A percentile compares a stretch with the other conserved stretches of the same genome.
Evolutionary conservation across 2,329 filamentous ascomycete genomes (phyloP).

Genomic region (Grosmannia huntii): DNA sequence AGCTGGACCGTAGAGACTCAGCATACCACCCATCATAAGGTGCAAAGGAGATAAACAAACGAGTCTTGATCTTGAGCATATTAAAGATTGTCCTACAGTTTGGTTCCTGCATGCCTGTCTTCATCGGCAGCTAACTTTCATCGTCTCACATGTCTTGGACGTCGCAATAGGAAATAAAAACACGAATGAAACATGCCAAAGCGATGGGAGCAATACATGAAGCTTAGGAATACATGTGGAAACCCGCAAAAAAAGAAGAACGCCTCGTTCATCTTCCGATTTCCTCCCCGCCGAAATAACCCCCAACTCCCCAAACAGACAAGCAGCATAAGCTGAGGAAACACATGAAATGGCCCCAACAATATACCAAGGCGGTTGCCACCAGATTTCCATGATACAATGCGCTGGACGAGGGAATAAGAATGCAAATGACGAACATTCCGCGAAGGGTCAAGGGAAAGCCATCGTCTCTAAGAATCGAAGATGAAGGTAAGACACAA

Average conservation of each 20-base stretch:
- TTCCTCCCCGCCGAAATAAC: not conserved
- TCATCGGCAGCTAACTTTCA: not conserved
- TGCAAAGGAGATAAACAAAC: not conserved
- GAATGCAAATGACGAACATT: not conserved
- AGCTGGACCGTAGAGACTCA: no score
- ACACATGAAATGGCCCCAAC: not conserved
- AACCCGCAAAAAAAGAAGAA: not conserved
- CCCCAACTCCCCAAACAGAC: not conserved
- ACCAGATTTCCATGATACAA: conserved; percentile 2
- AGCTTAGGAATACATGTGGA: not conserved
- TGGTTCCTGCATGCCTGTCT: not conserved
- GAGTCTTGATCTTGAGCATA: not conserved
- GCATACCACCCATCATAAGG: not conserved
- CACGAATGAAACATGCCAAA: not conserved
- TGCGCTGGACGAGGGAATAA: not conserved
- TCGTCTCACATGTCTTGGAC: not conserved
- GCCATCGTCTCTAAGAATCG: not conserved
- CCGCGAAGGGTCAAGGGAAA: not conserved
- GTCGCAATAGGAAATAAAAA: not conserved
- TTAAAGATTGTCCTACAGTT: not conserved
- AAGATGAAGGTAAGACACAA: not conserved
- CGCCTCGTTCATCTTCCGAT: not conserved
- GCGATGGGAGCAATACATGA: not conserved
- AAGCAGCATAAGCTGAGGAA: not conserved
- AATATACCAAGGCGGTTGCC: not conserved